These are phyloP conservation scores for Medicago ruthenica DNA, from an alignment of 306 rosid genomes.

Conservation along the genomic window DNA sequence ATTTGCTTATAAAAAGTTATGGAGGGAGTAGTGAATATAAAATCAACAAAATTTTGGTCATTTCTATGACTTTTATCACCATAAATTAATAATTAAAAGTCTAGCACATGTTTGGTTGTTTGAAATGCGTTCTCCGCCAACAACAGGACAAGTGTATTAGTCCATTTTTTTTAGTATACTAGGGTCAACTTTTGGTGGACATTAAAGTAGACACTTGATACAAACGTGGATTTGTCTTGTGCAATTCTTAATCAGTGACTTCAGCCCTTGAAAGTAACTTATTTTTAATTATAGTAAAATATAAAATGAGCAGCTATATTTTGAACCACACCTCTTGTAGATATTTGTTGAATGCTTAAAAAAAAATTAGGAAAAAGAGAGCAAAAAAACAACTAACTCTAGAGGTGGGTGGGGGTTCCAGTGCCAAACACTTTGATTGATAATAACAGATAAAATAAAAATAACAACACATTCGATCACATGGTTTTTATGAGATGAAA, in stretches of 20 bases:
- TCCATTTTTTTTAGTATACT: not conserved
- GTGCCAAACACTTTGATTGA: too few species aligned
- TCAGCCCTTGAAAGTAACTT: not conserved
- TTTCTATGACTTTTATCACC: slow-evolving; percentile 29
- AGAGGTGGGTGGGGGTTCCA: too few species aligned
- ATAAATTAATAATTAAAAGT: not conserved
- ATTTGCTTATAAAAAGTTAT: too few species aligned
- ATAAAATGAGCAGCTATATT: not conserved
- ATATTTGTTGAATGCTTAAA: not conserved
- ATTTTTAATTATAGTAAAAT: too few species aligned
- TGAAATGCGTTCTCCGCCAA: not conserved
- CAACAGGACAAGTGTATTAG: slow-evolving; percentile 14
- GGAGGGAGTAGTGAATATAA: too few species aligned
- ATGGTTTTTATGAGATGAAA: too few species aligned
- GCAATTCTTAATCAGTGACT: not conserved
- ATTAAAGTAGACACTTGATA: slow-evolving; percentile 1
- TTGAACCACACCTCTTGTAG: not conserved
- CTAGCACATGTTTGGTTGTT: slow-evolving; percentile 19
- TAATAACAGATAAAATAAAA: too few species aligned
- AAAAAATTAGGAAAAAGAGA: too few species aligned
- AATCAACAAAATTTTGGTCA: not conserved
- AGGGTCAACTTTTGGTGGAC: not conserved
- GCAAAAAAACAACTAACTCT: too few species aligned
- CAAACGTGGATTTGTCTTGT: slow-evolving; percentile 1
- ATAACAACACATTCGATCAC: too few species aligned